phyloP scores from a whole-genome alignment of 441 rosid genomes.

The Populus hybrid region DNA sequence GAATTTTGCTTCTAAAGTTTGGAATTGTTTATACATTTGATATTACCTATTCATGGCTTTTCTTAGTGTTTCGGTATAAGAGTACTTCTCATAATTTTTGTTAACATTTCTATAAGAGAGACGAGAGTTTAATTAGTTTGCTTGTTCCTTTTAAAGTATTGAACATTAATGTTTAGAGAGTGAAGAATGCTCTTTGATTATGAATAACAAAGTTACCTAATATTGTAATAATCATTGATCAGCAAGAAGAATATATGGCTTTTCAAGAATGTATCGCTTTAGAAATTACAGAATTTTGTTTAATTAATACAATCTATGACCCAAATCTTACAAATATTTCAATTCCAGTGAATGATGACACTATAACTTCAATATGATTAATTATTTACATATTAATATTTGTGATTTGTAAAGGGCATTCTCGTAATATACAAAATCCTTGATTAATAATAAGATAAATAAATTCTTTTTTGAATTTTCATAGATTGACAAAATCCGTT shows the following conservation, averaged over 20 bases:
- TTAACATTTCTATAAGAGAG: no score
- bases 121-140: no score
- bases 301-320: slow-evolving; percentile 6
- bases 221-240: slow-evolving; percentile 19
- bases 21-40: no score
- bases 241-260: slow-evolving; percentile 14
- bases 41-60: no score
- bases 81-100: no score
- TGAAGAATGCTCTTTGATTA: background rate
- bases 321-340: background rate
- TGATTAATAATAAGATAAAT: background rate
- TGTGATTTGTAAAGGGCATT: slow-evolving; percentile 4
- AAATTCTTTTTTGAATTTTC: background rate
- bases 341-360: background rate
- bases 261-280: slow-evolving; percentile 10
- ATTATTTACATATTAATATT: slow-evolving; percentile 5
- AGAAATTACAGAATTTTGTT: slow-evolving; percentile 4
- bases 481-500: background rate
- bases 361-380: slow-evolving; percentile 9
- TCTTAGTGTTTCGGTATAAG: no score
- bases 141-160: no score
- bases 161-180: no score
- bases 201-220: slow-evolving; percentile 5
- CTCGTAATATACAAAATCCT: background rate
- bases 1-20: no score